Evolutionary conservation across 768 basidiomycete genomes (phyloP).

Genomic region (Suillus spraguei): DNA sequence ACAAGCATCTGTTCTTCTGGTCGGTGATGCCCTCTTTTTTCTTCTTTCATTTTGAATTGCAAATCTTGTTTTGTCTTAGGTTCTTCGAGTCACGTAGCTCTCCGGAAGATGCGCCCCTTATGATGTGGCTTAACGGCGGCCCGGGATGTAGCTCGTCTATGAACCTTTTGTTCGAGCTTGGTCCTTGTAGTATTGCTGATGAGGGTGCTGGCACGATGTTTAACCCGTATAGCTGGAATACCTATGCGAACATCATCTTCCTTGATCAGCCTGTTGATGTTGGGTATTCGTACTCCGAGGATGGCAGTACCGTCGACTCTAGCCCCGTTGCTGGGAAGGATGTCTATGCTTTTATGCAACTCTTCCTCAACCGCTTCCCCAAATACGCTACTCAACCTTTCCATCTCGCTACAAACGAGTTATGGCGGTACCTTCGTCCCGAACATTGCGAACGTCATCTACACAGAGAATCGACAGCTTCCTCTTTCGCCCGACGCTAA

Average conservation of each 20-base stretch:
- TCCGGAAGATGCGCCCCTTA: slow-evolving; percentile 77
- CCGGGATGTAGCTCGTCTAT: slow-evolving; percentile 75
- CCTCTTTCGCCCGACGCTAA: slow-evolving; percentile 43
- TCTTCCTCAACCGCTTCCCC: slow-evolving; percentile 78
- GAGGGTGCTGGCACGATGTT: slow-evolving; percentile 67
- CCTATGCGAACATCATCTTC: slow-evolving; percentile 60
- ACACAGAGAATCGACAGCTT: slow-evolving; percentile 72
- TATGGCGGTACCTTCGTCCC: slow-evolving; percentile 83
- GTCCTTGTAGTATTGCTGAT: slow-evolving; percentile 78
- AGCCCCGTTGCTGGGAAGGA: slow-evolving; percentile 89
- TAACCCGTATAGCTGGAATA: slow-evolving; percentile 89
- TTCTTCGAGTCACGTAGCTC: slow-evolving; percentile 85
- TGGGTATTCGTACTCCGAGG: slow-evolving; percentile 85
- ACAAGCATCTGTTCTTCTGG: too few species aligned
- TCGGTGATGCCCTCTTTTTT: slow-evolving; percentile 21
- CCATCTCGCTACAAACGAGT: slow-evolving; percentile 81
- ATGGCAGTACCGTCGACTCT: slow-evolving; percentile 72
- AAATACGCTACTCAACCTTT: slow-evolving; percentile 71
- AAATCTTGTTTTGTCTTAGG: slow-evolving; percentile 42
- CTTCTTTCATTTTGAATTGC: not conserved
- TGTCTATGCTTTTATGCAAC: slow-evolving; percentile 82
- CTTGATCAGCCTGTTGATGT: too few species aligned
- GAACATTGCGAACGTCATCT: slow-evolving; percentile 84
- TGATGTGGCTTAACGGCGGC: slow-evolving; percentile 91
- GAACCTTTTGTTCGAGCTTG: slow-evolving; percentile 90